A percentile compares a stretch with the other conserved stretches of the same genome.
These are phyloP conservation scores for Blastobotrys malaysiensis DNA, from an alignment of 1,139 yeast species.

Conservation along the genomic window DNA sequence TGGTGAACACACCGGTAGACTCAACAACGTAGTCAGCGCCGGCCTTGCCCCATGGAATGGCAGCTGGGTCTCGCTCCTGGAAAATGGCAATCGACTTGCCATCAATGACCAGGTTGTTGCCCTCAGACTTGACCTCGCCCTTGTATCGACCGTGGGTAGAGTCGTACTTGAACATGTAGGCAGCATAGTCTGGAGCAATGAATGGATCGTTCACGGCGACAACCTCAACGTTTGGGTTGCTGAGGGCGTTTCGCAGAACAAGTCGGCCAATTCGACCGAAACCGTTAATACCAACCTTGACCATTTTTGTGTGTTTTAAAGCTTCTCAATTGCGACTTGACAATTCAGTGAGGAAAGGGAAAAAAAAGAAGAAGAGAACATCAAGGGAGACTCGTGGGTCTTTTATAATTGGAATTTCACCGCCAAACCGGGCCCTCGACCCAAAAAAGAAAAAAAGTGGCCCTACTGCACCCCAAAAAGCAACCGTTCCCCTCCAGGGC, in stretches of 20 bases:
- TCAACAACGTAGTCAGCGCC: slow-evolving; percentile 79
- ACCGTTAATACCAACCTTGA: slow-evolving; percentile 74
- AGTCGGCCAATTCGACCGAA: slow-evolving; percentile 89
- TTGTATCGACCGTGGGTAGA: slow-evolving; percentile 75
- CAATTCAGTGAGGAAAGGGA: background rate
- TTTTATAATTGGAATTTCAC: background rate
- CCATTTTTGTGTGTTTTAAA: slow-evolving; percentile 27
- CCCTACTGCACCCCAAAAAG: background rate
- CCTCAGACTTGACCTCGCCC: slow-evolving; percentile 62
- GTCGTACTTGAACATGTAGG: slow-evolving; percentile 86
- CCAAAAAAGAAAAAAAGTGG: background rate
- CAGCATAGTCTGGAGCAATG: slow-evolving; percentile 76
- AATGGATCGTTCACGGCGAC: slow-evolving; percentile 83
- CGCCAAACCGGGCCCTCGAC: background rate
- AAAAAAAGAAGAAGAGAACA: background rate
- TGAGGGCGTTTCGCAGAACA: slow-evolving; percentile 69
- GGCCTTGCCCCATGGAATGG: slow-evolving; percentile 75
- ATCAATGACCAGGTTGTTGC: slow-evolving; percentile 53
- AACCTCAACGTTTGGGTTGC: slow-evolving; percentile 63
- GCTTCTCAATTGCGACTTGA: slow-evolving; percentile 18
- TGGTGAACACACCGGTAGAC: slow-evolving; percentile 88
- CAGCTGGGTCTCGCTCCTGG: slow-evolving; percentile 74
- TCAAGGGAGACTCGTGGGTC: background rate
- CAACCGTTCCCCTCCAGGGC: background rate
- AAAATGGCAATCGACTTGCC: slow-evolving; percentile 64